Percentiles rank a stretch among this genome's conserved stretches.
These are phyloP conservation scores for Microdochium bolleyi DNA, from an alignment of 2,329 filamentous ascomycete genomes.

Conservation along the genomic window DNA sequence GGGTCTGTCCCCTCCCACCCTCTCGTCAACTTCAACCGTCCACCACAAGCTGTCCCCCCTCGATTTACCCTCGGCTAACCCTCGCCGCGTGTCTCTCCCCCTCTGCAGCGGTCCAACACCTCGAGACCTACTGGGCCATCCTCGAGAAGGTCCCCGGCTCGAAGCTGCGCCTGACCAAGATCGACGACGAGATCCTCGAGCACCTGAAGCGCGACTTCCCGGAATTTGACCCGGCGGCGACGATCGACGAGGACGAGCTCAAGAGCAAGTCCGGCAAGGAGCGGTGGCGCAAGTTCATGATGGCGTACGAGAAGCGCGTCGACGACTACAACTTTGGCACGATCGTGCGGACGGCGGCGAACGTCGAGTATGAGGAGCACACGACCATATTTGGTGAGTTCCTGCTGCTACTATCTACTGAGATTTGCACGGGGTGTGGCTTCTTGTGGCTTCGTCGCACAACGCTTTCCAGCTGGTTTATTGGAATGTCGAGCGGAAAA, in stretches of 20 bases:
- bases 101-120: slow-evolving; percentile 74
- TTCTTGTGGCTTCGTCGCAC: too few species aligned
- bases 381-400: slow-evolving; percentile 80
- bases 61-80: too few species aligned
- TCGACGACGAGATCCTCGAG: slow-evolving; percentile 90
- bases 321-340: slow-evolving; percentile 98
- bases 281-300: slow-evolving; percentile 90
- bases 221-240: slow-evolving; percentile 76
- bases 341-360: slow-evolving; percentile 72
- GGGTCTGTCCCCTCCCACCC: slow-evolving; percentile 37
- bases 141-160: slow-evolving; percentile 87
- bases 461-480: too few species aligned
- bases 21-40: too few species aligned
- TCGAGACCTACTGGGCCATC: slow-evolving; percentile 95
- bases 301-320: slow-evolving; percentile 87
- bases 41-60: too few species aligned
- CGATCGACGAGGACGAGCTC: slow-evolving; percentile 88
- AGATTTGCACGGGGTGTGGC: too few species aligned
- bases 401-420: too few species aligned
- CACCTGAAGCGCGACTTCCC: slow-evolving; percentile 86
- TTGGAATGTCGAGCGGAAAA: neutral
- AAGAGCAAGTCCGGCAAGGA: slow-evolving; percentile 96
- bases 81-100: neutral
- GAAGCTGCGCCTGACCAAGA: slow-evolving; percentile 81
- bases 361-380: slow-evolving; percentile 77